phyloP scores from a whole-genome alignment of 2,329 filamentous ascomycete genomes.

The Hypoxylon sp. region DNA sequence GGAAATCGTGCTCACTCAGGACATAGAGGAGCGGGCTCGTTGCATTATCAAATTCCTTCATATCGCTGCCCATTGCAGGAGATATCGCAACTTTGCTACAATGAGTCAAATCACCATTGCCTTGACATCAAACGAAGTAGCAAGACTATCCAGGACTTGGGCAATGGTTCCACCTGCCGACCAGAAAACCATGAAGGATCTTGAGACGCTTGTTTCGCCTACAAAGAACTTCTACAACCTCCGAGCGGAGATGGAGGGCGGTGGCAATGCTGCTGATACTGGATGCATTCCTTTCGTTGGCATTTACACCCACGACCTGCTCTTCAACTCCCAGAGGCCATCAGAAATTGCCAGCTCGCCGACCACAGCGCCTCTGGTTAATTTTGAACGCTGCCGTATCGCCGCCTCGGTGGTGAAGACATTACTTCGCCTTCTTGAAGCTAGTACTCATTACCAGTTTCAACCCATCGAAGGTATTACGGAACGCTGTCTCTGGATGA shows the following conservation, averaged over 20 bases:
- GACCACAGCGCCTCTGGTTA: conserved; percentile 78
- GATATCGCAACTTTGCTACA: conserved; percentile 85
- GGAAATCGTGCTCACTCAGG: conserved; percentile 81
- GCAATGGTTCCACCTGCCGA: conserved; percentile 76
- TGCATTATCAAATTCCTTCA: conserved; percentile 87
- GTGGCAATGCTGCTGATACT: conserved; percentile 68
- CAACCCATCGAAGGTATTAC: conserved; percentile 82
- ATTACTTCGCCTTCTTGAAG: conserved; percentile 82
- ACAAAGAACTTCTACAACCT: conserved; percentile 83
- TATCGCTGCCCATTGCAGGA: conserved; percentile 81
- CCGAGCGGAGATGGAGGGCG: conserved; percentile 83
- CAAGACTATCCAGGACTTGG: conserved; percentile 80
- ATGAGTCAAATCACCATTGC: conserved; percentile 86
- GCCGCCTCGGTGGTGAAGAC: conserved; percentile 85
- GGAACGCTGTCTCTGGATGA: conserved; percentile 88
- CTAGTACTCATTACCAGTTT: conserved; percentile 81
- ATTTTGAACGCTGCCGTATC: conserved; percentile 85
- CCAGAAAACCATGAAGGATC: conserved; percentile 74
- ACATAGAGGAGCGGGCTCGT: conserved; percentile 79
- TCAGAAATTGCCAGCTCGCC: conserved; percentile 79
- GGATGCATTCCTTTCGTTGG: conserved; percentile 89
- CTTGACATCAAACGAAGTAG: conserved; percentile 79
- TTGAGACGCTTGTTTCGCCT: conserved; percentile 82
- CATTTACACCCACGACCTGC: conserved; percentile 85
- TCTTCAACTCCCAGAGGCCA: conserved; percentile 85